phyloP scores from a whole-genome alignment of 306 rosid genomes.

The Ormosia semicastrata region DNA sequence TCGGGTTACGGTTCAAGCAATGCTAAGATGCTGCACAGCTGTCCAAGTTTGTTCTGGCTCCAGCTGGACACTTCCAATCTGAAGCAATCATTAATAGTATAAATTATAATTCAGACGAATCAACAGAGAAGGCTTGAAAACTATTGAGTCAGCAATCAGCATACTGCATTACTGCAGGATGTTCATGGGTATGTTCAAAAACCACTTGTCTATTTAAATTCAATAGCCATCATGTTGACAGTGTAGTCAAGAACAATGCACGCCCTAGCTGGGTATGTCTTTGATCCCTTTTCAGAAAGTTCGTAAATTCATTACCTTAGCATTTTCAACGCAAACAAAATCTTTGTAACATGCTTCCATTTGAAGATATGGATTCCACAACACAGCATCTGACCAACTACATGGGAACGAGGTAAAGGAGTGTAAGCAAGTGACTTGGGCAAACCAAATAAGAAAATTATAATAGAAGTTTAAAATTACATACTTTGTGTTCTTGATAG shows the following conservation, averaged over 20 bases:
- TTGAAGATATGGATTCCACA: conserved; percentile 91
- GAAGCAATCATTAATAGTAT: conserved; percentile 32
- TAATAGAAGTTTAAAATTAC: conserved; percentile 25
- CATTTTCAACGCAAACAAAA: conserved; percentile 97
- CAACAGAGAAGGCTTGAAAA: conserved; percentile 12
- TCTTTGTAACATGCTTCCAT: conserved; percentile 95
- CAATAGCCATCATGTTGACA: not conserved
- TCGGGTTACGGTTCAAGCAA: conserved; percentile 44
- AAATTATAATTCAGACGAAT: conserved; percentile 27
- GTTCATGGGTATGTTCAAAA: not conserved
- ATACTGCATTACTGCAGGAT: not conserved
- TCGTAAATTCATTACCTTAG: conserved; percentile 59
- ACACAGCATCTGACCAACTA: conserved; percentile 94
- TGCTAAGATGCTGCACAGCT: conserved; percentile 73
- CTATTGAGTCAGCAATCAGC: conserved; percentile 1
- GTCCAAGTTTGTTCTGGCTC: conserved; percentile 88
- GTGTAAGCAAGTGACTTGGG: conserved; percentile 21
- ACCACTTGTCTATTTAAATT: conserved; percentile 2
- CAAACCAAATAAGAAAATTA: conserved; percentile 25
- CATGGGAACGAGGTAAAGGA: conserved; percentile 26
- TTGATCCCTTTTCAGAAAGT: conserved; percentile 10
- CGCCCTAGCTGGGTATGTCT: not conserved
- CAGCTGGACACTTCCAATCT: conserved; percentile 72
- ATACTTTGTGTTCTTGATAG: conserved; percentile 78
- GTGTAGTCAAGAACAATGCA: conserved; percentile 16